Evolutionary conservation across 108 stramenopile species (phyloP).

Genomic region (Nitzschia putrida): DNA sequence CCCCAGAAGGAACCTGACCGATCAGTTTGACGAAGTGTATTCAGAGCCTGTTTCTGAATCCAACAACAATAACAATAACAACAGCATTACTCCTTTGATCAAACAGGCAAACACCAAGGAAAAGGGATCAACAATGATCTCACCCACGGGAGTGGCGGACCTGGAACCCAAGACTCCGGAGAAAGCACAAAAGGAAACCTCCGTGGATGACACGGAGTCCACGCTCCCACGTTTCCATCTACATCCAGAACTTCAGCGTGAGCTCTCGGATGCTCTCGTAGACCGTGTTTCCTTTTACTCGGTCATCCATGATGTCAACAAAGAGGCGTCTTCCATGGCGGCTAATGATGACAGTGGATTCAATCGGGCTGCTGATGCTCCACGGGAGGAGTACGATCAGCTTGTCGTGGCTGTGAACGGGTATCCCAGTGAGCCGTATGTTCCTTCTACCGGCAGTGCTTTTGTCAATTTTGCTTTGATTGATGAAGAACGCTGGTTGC

Average conservation of each 20-base stretch:
- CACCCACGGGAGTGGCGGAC: conserved; percentile 51
- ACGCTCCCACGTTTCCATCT: conserved; percentile 55
- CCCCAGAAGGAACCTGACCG: conserved; percentile 52
- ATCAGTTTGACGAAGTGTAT: conserved; percentile 61
- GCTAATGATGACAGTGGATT: conserved; percentile 50
- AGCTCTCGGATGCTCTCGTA: conserved; percentile 65
- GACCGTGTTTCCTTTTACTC: conserved; percentile 78
- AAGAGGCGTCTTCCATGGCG: conserved; percentile 68
- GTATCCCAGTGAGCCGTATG: conserved; percentile 3
- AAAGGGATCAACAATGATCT: conserved; percentile 23
- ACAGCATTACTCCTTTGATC: conserved; percentile 16
- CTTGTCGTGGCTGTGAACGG: conserved; percentile 50
- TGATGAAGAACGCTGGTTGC: conserved; percentile 83
- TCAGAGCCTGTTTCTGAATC: conserved; percentile 10
- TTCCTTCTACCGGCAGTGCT: conserved; percentile 17
- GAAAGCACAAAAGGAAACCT: background rate
- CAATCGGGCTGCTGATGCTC: conserved; percentile 31
- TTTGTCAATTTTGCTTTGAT: conserved; percentile 56
- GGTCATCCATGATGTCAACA: conserved; percentile 85
- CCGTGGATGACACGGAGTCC: background rate
- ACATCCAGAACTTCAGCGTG: conserved; percentile 53
- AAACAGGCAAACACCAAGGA: conserved; percentile 5
- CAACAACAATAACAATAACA: conserved; percentile 26
- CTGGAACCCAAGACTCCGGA: conserved; percentile 2
- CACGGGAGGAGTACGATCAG: conserved; percentile 43